phyloP scores from a whole-genome alignment of 345 rosid species.

The Eucalyptus tenuipes region DNA sequence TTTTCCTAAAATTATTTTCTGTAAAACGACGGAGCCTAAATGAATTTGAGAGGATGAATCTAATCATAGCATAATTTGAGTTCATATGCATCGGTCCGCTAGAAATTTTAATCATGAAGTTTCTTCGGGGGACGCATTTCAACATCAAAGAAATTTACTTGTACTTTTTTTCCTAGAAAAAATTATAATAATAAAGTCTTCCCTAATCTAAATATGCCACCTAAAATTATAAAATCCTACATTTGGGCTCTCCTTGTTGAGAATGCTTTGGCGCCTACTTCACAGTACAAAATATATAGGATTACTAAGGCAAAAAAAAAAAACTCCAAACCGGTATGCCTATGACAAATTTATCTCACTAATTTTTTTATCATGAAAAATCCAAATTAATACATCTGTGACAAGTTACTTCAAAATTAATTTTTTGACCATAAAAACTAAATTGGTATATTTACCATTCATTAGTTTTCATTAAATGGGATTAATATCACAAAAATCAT shows the following conservation, averaged over 20 bases:
- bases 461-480: rapidly evolving
- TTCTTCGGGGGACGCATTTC: background rate
- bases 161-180: too few species aligned
- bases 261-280: background rate
- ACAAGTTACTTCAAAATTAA: rapidly evolving
- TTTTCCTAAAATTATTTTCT: too few species aligned
- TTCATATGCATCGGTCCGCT: background rate
- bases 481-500: too few species aligned
- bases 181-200: too few species aligned
- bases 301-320: rapidly evolving
- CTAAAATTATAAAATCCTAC: background rate
- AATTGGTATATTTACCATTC: rapidly evolving
- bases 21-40: rapidly evolving
- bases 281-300: rapidly evolving
- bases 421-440: rapidly evolving
- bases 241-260: background rate
- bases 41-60: background rate
- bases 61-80: too few species aligned
- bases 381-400: rapidly evolving
- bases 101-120: background rate
- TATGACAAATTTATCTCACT: rapidly evolving
- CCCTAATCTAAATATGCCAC: background rate
- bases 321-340: rapidly evolving
- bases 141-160: background rate
- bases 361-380: too few species aligned